Base-by-base conservation (phyloP, 495 filamentous ascomycete species). In the Aspergillus biplanus region DNA sequence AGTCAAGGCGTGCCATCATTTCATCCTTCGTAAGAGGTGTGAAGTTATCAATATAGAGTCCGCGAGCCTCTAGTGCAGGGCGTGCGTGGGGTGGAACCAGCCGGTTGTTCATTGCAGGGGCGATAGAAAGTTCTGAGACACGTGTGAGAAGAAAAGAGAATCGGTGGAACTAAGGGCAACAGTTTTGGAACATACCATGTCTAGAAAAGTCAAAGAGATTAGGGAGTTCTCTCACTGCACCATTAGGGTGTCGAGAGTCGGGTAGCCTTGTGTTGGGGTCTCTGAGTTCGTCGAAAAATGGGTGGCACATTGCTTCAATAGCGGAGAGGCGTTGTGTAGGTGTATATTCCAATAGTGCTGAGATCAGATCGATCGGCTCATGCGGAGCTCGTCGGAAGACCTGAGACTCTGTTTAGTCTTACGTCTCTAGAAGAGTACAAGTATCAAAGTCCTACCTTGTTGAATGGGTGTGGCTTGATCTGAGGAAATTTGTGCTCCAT, bases 401-500 rank as follows among this genome's bases (percentile, higher is more conserved):
- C 89, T 92, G 67, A 5, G 31, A 55, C 50, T 33, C 33, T 18
- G 59, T 64, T 80, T 57, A 78, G 62, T 53, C 58, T 47, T 37
- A 54, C 6, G 18, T 32, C 12, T 27, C 21, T 11, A 34, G 27
- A 12, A 15, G 34, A 33, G 31, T 13, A 44, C 9, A 12, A 35
- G 31, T 12, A 39, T 16, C n/a, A 34, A 16, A 6, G 37, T 73
- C 66, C 59, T 77, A 91, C 89, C 85, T 98, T 99, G 73, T 90
- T 93, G 83, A 99, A 99, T 11, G 95, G 95, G 71, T 99, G 95
- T 44, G 95, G 95, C 82, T 99, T 99, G 83, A 99, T 99, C 73
- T 99, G 95, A 47, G 95, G 96, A 73, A 99, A 99, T 79, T 98
- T 98, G 79, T 99, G 95, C 78, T 98, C 95, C 95, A 99, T 99